These are phyloP conservation scores for Jimgerdemannia flammicorona DNA, from an alignment of 192 early-diverging fungal species.

Conservation along the genomic window DNA sequence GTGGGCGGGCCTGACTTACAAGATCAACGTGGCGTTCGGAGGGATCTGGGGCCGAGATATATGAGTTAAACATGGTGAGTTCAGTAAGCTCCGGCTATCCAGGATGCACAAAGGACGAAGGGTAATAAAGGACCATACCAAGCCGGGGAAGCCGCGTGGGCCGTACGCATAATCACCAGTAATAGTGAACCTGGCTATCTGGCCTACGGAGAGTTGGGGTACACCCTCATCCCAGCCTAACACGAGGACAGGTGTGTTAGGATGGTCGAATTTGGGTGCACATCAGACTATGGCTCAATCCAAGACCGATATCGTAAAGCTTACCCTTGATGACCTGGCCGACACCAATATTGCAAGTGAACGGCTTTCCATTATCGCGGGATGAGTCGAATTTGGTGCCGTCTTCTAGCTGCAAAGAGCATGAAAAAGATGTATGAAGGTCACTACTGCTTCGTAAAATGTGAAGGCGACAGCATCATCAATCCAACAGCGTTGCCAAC, in stretches of 20 bases:
- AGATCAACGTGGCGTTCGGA: conserved; percentile 28
- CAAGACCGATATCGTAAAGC: neutral
- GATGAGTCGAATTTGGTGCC: conserved; percentile 89
- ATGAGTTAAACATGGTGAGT: neutral
- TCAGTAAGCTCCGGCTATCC: neutral
- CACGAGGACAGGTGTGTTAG: neutral
- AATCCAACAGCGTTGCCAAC: too few species aligned
- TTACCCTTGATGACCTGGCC: conserved; percentile 85
- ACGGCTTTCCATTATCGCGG: conserved; percentile 78
- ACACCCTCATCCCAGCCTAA: conserved; percentile 70
- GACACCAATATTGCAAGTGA: conserved; percentile 85
- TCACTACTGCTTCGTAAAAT: too few species aligned
- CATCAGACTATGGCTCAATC: too few species aligned
- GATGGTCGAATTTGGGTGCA: too few species aligned
- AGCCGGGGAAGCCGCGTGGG: conserved; percentile 26
- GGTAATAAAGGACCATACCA: conserved; percentile 1
- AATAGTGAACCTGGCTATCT: conserved; percentile 82
- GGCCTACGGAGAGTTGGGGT: conserved; percentile 88
- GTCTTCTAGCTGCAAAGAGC: conserved; percentile 40
- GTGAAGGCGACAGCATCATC: too few species aligned
- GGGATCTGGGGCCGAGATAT: conserved; percentile 14
- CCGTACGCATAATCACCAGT: conserved; percentile 69
- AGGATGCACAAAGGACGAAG: neutral
- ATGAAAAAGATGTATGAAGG: too few species aligned
- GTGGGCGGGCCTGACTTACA: neutral